Percentiles rank a stretch among this genome's conserved stretches.
phyloP scores from a whole-genome alignment of 345 rosid species.

The Chamaenerion angustifolium region DNA sequence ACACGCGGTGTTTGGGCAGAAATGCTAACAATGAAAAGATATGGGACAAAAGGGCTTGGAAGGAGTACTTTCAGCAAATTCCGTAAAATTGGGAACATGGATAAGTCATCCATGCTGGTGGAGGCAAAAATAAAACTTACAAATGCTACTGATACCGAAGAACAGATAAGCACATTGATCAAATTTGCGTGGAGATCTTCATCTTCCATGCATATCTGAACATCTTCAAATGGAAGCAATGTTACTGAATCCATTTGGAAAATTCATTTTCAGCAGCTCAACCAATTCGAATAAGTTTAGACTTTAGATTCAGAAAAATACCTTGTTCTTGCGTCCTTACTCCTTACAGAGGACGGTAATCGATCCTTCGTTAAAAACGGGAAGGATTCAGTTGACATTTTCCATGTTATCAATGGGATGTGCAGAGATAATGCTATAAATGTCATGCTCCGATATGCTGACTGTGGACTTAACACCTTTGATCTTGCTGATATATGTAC shows the following conservation, averaged over 20 bases:
- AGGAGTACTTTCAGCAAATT: slow-evolving; percentile 4
- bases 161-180: too few relatives aligned
- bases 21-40: not conserved
- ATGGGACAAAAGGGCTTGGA: slow-evolving; percentile 3
- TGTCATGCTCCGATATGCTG: slow-evolving; percentile 49
- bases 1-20: not conserved
- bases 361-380: slow-evolving; percentile 31
- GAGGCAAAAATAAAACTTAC: too few relatives aligned
- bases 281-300: slow-evolving; percentile 9
- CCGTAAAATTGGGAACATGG: not conserved
- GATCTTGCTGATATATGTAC: slow-evolving; percentile 59
- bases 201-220: not conserved
- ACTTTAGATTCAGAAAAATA: too few relatives aligned
- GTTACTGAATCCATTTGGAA: slow-evolving; percentile 10
- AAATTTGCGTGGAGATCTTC: too few relatives aligned
- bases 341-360: slow-evolving; percentile 16
- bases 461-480: slow-evolving; percentile 37
- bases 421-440: slow-evolving; percentile 29
- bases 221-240: slow-evolving; percentile 18
- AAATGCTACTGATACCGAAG: too few relatives aligned
- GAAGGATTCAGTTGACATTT: slow-evolving; percentile 34
- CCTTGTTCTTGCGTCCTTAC: slow-evolving; percentile 20
- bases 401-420: slow-evolving; percentile 54
- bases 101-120: not conserved
- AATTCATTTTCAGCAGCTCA: slow-evolving; percentile 14